Evolutionary conservation across 2,329 filamentous ascomycete genomes (phyloP).

Genomic region (Penicillium sumatraense): DNA sequence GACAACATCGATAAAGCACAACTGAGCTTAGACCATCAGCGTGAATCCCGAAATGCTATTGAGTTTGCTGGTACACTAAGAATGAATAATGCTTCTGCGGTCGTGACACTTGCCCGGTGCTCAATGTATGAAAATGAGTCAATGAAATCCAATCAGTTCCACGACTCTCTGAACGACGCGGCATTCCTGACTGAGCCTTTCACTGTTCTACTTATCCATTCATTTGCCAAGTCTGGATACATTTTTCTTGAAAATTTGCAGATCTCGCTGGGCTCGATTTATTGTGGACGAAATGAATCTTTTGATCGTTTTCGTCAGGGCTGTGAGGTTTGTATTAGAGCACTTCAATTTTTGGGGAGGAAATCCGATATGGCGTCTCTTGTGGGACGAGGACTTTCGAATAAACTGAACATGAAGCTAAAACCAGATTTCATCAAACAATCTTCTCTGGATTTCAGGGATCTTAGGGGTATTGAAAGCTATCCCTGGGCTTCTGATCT

Average conservation of each 20-base stretch:
- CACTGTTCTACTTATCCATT: background rate
- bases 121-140: constrained; percentile 25
- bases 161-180: background rate
- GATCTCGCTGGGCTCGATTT: background rate
- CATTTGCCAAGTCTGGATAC: background rate
- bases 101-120: constrained; percentile 56
- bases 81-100: constrained; percentile 49
- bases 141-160: background rate
- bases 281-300: background rate
- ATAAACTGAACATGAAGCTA: background rate
- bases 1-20: constrained; percentile 52
- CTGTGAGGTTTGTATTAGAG: background rate
- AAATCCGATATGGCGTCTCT: background rate
- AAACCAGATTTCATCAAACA: background rate
- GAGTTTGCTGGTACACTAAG: constrained; percentile 49
- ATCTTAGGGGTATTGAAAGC: background rate
- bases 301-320: background rate
- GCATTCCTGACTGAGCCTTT: constrained; percentile 1
- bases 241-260: background rate
- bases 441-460: background rate
- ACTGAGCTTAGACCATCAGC: constrained; percentile 21
- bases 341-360: background rate
- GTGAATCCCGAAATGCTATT: constrained; percentile 29
- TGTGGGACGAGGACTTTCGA: background rate
- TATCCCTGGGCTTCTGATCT: background rate